Evolutionary conservation across 169 alveolate species (phyloP).

Genomic region (Blepharisma undulans): DNA sequence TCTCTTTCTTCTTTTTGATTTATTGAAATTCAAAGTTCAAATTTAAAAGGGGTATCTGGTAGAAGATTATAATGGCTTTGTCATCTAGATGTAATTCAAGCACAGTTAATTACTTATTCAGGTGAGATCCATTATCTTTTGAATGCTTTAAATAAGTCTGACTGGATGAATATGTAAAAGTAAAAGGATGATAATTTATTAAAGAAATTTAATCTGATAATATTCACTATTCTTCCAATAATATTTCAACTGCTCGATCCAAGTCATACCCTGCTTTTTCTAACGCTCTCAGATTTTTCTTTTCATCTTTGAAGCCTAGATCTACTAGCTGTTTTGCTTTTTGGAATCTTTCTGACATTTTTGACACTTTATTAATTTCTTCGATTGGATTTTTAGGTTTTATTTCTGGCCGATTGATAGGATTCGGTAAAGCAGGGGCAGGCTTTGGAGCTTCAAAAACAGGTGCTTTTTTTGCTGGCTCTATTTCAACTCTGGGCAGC

Average conservation of each 20-base stretch:
- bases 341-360: not conserved
- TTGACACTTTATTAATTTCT: not conserved
- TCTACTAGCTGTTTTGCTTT: not conserved
- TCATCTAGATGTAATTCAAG: not conserved
- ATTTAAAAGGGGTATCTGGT: no score
- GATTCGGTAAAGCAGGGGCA: not conserved
- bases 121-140: no score
- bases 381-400: not conserved
- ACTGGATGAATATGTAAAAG: no score
- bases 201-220: not conserved
- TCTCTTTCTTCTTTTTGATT: constrained; percentile 40
- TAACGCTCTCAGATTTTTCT: not conserved
- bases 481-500: not conserved
- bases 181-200: no score
- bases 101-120: no score
- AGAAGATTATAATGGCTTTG: not conserved
- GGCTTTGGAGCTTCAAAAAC: not conserved
- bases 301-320: not conserved
- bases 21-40: constrained; percentile 43
- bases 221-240: not conserved
- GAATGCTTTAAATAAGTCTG: no score
- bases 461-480: not conserved
- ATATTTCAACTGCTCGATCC: not conserved
- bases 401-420: not conserved
- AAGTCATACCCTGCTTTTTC: not conserved